Evolutionary conservation across 148 eudicot genomes (phyloP).

Genomic region (Chenopodium formosanum): DNA sequence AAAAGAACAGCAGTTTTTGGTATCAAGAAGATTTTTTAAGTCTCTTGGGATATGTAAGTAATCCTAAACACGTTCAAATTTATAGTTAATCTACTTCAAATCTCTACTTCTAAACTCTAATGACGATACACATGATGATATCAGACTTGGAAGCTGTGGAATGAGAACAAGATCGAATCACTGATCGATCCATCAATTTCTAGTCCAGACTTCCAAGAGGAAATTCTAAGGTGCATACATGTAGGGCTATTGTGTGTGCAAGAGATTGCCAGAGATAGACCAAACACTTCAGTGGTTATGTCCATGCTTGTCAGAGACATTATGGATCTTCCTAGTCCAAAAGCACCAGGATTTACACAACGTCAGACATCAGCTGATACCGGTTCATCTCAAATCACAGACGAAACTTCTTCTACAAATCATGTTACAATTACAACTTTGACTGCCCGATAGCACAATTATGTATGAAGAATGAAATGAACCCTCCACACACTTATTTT

Average conservation of each 20-base stretch:
- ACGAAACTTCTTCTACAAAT: conserved; percentile 11
- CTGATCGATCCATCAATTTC: conserved; percentile 32
- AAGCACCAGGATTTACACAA: conserved; percentile 25
- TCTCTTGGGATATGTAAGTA: conserved; percentile 33
- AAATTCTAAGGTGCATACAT: conserved; percentile 37
- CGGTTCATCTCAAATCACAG: conserved; percentile 15
- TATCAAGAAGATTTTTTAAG: conserved; percentile 13
- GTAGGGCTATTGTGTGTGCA: conserved; percentile 41
- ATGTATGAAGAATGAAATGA: background rate
- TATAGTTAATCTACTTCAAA: background rate
- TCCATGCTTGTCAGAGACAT: conserved; percentile 27
- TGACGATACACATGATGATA: background rate
- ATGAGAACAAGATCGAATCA: conserved; percentile 11
- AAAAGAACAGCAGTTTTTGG: conserved; percentile 24
- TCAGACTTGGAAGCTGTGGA: conserved; percentile 42
- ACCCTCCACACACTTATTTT: background rate
- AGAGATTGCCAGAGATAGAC: conserved; percentile 32
- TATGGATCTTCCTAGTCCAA: conserved; percentile 22
- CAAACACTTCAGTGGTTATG: conserved; percentile 32
- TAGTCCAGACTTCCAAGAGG: conserved; percentile 9
- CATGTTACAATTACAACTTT: conserved; percentile 19
- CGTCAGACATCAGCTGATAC: conserved; percentile 15
- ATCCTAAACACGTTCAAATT: background rate
- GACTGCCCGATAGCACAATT: conserved; percentile 12
- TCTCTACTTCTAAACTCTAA: background rate